phyloP scores from a whole-genome alignment of 1,284 basidiomycete species.

The Trametes versicolor region DNA sequence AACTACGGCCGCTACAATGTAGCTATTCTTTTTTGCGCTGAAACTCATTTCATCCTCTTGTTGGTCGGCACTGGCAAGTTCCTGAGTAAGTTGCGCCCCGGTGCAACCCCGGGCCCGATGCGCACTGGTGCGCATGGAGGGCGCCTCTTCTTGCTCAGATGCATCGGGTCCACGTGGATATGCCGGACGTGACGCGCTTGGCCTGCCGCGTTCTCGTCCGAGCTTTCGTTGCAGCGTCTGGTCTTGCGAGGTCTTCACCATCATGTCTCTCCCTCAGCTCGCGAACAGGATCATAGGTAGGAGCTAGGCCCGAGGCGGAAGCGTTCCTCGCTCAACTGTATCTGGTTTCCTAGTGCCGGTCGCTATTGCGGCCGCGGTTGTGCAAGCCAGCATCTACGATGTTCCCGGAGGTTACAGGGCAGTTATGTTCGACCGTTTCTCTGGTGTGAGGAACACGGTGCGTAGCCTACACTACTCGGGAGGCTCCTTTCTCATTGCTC shows the following conservation, averaged over 20 bases:
- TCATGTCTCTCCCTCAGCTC: constrained; percentile 52
- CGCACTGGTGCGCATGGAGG: too few species aligned
- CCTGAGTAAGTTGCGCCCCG: too few species aligned
- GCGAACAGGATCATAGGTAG: constrained; percentile 46
- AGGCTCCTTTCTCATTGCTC: background rate
- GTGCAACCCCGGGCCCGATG: too few species aligned
- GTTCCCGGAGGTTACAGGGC: constrained; percentile 94
- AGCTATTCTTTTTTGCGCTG: too few species aligned
- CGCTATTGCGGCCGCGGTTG: constrained; percentile 70
- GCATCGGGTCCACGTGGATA: constrained; percentile 25
- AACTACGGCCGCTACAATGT: too few species aligned
- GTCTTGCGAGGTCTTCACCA: constrained; percentile 4
- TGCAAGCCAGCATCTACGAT: constrained; percentile 90
- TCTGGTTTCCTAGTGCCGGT: constrained; percentile 70
- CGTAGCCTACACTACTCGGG: constrained; percentile 30
- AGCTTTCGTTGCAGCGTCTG: constrained; percentile 7
- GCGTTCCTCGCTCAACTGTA: background rate
- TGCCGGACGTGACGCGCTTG: constrained; percentile 36
- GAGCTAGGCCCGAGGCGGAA: constrained; percentile 8
- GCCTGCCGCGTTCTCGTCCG: constrained; percentile 21
- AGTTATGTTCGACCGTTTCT: constrained; percentile 98
- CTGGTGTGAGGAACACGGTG: constrained; percentile 88
- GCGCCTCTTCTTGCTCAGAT: constrained; percentile 11
- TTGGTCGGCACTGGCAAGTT: too few species aligned
- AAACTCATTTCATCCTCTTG: too few species aligned